Conservation (phyloP, 2,329 filamentous ascomycete genomes). For the Botryosphaeria dothidea region DNA sequence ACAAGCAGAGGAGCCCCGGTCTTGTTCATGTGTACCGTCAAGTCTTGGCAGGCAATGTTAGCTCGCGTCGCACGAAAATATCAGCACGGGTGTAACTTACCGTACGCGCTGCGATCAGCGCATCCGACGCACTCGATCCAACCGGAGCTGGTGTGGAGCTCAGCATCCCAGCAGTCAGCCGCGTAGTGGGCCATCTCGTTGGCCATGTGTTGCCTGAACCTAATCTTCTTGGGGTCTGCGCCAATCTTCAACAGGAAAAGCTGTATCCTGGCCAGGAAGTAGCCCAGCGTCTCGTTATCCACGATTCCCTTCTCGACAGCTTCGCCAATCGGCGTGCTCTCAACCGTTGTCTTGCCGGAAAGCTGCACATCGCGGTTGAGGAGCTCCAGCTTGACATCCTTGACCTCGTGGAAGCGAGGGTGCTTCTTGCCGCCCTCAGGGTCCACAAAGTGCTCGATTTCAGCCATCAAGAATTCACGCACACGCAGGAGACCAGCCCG, state of each 20-base stretch:
- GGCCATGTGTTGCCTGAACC: slow-evolving; percentile 96
- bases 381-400: slow-evolving; percentile 78
- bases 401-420: slow-evolving; percentile 79
- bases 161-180: slow-evolving; percentile 95
- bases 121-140: slow-evolving; percentile 99
- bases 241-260: slow-evolving; percentile 88
- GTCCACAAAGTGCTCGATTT: slow-evolving; percentile 98
- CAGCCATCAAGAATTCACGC: slow-evolving; percentile 97
- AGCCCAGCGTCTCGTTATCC: slow-evolving; percentile 96
- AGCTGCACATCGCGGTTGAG: slow-evolving; percentile 85
- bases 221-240: slow-evolving; percentile 81
- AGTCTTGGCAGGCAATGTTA: slow-evolving; percentile 49
- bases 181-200: slow-evolving; percentile 94
- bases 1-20: slow-evolving; percentile 84
- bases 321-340: slow-evolving; percentile 76
- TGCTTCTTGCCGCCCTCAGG: slow-evolving; percentile 95
- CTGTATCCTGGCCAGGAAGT: slow-evolving; percentile 93
- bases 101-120: slow-evolving; percentile 92
- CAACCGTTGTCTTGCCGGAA: slow-evolving; percentile 75
- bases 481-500: slow-evolving; percentile 88
- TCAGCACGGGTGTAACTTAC: slow-evolving; percentile 56
- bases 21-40: slow-evolving; percentile 85
- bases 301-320: slow-evolving; percentile 81
- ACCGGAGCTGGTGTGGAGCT: slow-evolving; percentile 85
- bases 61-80: slow-evolving; percentile 85